Conservation (phyloP, 176 grass and related monocot species). For the Carex pumila region DNA sequence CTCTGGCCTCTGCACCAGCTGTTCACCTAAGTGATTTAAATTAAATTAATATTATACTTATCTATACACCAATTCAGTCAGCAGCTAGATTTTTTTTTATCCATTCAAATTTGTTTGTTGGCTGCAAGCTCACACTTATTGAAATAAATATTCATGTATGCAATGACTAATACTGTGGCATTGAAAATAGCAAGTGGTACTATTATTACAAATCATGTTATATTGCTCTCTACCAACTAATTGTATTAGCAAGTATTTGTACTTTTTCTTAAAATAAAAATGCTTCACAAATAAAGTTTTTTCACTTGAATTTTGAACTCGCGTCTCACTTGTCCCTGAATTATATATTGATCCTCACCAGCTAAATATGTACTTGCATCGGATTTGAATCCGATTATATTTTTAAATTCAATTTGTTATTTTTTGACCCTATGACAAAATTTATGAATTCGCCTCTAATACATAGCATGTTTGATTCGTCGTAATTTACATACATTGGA, state of each 20-base stretch:
- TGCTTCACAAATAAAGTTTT: too few relatives aligned
- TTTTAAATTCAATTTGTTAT: too few relatives aligned
- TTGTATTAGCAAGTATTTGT: too few relatives aligned
- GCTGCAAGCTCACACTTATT: background rate
- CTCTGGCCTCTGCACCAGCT: background rate
- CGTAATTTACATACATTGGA: too few relatives aligned
- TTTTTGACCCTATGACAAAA: too few relatives aligned
- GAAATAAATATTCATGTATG: background rate
- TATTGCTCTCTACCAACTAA: background rate
- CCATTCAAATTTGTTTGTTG: background rate
- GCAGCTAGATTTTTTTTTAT: background rate
- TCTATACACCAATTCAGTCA: background rate
- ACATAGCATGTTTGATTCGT: too few relatives aligned
- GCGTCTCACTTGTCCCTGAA: background rate
- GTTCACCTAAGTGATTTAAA: background rate
- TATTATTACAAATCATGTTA: background rate
- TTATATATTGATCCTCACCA: background rate
- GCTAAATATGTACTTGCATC: too few relatives aligned
- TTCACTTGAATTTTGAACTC: too few relatives aligned
- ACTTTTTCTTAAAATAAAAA: too few relatives aligned
- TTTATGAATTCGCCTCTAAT: too few relatives aligned
- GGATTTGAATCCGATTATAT: too few relatives aligned
- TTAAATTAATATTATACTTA: background rate
- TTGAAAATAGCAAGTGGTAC: slow-evolving; percentile 5
- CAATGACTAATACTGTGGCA: too few relatives aligned